These are phyloP conservation scores for Cucurbita maxima DNA, from an alignment of 306 rosid species.

Conservation along the genomic window DNA sequence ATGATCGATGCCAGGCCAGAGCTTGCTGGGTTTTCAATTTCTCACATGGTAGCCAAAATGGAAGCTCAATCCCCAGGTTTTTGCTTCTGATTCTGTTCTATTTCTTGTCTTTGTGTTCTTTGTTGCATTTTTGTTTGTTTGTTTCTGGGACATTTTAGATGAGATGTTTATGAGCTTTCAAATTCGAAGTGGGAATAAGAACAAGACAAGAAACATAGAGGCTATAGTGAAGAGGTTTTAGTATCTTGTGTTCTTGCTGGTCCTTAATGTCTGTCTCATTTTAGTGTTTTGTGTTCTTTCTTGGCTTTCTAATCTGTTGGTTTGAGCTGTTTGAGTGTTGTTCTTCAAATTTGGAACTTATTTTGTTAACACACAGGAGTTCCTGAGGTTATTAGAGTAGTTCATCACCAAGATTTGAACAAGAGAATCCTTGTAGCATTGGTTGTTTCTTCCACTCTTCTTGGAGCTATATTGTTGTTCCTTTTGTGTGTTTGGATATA, in stretches of 20 bases:
- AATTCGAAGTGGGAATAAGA: neutral
- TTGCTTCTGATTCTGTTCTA: neutral
- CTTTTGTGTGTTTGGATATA: constrained; percentile 38
- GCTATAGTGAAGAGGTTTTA: neutral
- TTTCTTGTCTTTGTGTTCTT: neutral
- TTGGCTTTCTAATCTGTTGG: neutral
- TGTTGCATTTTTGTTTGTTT: neutral
- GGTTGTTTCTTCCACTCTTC: constrained; percentile 52
- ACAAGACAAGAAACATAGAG: neutral
- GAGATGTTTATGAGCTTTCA: neutral
- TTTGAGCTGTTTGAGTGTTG: neutral
- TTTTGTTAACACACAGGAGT: constrained; percentile 28
- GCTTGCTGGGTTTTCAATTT: constrained; percentile 18
- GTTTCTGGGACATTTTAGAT: neutral
- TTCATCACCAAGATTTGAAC: constrained; percentile 56
- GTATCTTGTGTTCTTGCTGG: neutral
- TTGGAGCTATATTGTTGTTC: constrained; percentile 44
- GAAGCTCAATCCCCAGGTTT: constrained; percentile 76
- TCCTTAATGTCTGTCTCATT: neutral
- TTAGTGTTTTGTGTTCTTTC: neutral
- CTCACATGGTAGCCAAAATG: constrained; percentile 30
- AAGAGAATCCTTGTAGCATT: constrained; percentile 53
- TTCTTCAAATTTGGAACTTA: neutral
- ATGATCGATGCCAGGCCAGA: constrained; percentile 23
- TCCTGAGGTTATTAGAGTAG: constrained; percentile 24